Base-by-base conservation (phyloP, 2,329 filamentous ascomycete species). In the Lecanicillium sp. region DNA sequence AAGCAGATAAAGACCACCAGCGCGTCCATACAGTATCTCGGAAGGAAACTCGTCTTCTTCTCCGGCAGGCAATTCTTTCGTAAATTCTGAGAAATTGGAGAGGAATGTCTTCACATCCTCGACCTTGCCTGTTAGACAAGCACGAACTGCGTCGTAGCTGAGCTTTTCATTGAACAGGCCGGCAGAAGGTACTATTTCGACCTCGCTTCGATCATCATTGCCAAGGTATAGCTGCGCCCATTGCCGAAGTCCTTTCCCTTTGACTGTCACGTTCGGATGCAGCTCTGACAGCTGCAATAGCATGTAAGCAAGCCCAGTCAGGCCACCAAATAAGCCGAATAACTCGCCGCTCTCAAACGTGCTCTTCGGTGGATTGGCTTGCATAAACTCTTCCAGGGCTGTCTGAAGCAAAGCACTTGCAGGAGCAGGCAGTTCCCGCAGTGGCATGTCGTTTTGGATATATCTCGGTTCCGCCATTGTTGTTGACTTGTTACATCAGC, bases 1-100 rank as follows among this genome's bases (percentile, higher is more conserved):
- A 29, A 87, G 66, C 31, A 84, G 62, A 53, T 85, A 86, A 17
- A 87, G 63, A 38, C 78, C 74, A 1, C 82, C 82, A 2, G 81
- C 77, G 10, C 79, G 70, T 5, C 83, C 83, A 53, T 81, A 79
- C 5, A 83, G 60, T 56, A 80, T 72, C 51, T 86, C 81, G 39
- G 82, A 25, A 25, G 22, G 22, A 11, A 25, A 7, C 22, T 11
- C 22, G 11, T 25, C 22, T 25, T 25, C 22, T 25, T 25, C 22
- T 6, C 22, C 22, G 11, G 6, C 22, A 25, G 22, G 22, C 22
- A 25, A 11, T 6, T 25, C 22, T 11, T 25, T 11, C 11, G 11
- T 6, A 25, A 25, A 25, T 6, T 6, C 50, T 41, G 3, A 57
- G 46, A 68, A 59, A 39, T 60, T 61, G 8, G 59, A 46, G n/a